Evolutionary conservation across 1,139 yeast species (phyloP).

Genomic region (Geotrichum aggregatum): DNA sequence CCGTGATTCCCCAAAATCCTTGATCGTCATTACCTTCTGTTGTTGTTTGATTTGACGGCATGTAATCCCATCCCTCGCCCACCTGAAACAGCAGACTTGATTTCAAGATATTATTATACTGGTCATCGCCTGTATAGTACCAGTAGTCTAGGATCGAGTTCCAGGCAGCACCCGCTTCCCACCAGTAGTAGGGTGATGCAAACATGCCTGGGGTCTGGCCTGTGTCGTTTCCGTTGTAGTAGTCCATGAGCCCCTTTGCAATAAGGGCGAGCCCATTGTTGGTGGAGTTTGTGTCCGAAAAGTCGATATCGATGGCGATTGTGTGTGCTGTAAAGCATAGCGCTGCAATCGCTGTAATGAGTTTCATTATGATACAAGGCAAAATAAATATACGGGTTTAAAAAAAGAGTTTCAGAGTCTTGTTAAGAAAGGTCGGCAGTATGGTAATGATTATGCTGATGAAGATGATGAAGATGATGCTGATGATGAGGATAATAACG

Average conservation of each 20-base stretch:
- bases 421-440: neutral
- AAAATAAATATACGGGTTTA: neutral
- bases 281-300: conserved; percentile 29
- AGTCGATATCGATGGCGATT: conserved; percentile 24
- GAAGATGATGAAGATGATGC: too few species aligned
- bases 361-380: neutral
- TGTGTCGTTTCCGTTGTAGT: conserved; percentile 56
- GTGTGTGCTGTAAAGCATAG: neutral
- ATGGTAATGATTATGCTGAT: too few species aligned
- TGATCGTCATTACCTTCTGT: conserved; percentile 92
- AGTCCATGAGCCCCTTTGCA: conserved; percentile 63
- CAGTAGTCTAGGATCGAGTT: conserved; percentile 72
- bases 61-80: conserved; percentile 63
- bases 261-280: conserved; percentile 51
- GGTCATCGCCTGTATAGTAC: conserved; percentile 57
- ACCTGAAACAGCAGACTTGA: conserved; percentile 60
- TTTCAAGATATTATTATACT: conserved; percentile 53
- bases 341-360: neutral
- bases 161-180: conserved; percentile 91
- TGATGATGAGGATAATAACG: too few species aligned
- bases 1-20: conserved; percentile 86
- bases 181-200: conserved; percentile 78
- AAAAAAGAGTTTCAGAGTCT: neutral
- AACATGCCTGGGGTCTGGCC: conserved; percentile 71
- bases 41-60: conserved; percentile 70